Evolutionary conservation across 352 stramenopile genomes (phyloP).

Genomic region (Pythium monospermum): DNA sequence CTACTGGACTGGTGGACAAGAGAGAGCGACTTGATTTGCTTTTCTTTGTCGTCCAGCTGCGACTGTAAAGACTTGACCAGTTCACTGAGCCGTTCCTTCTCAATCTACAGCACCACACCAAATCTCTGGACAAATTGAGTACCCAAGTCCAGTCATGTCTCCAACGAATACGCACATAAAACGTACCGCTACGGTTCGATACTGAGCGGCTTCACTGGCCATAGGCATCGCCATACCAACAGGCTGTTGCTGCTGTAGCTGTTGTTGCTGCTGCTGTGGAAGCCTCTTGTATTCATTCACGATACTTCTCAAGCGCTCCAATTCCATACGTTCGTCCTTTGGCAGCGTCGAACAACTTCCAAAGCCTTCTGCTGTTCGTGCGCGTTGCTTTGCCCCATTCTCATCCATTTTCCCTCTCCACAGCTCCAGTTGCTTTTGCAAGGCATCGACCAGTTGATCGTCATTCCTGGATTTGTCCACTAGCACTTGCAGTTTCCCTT

Average conservation of each 20-base stretch:
- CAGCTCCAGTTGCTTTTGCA: conserved; percentile 64
- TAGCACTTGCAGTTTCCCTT: conserved; percentile 59
- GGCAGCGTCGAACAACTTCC: conserved; percentile 11
- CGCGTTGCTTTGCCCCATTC: conserved; percentile 52
- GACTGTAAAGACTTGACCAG: conserved; percentile 42
- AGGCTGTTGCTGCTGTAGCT: neutral
- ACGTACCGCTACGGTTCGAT: conserved; percentile 44
- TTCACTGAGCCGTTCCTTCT: conserved; percentile 64
- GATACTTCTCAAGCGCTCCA: conserved; percentile 39
- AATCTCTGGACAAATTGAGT: neutral
- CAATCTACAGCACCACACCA: conserved; percentile 27
- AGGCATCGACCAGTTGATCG: conserved; percentile 67
- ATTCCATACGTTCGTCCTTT: conserved; percentile 39
- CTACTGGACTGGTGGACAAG: too few relatives aligned
- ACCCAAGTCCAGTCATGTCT: neutral
- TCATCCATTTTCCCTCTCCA: conserved; percentile 55
- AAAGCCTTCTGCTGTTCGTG: conserved; percentile 51
- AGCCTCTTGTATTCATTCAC: conserved; percentile 33
- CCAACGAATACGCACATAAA: neutral
- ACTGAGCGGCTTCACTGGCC: conserved; percentile 44
- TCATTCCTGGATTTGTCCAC: conserved; percentile 80
- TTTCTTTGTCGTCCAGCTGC: conserved; percentile 61
- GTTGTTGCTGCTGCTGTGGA: neutral
- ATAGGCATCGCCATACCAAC: conserved; percentile 28
- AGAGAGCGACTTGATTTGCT: conserved; percentile 27